Conservation (phyloP, 306 rosid species). For the Vachellia pachyceras region DNA sequence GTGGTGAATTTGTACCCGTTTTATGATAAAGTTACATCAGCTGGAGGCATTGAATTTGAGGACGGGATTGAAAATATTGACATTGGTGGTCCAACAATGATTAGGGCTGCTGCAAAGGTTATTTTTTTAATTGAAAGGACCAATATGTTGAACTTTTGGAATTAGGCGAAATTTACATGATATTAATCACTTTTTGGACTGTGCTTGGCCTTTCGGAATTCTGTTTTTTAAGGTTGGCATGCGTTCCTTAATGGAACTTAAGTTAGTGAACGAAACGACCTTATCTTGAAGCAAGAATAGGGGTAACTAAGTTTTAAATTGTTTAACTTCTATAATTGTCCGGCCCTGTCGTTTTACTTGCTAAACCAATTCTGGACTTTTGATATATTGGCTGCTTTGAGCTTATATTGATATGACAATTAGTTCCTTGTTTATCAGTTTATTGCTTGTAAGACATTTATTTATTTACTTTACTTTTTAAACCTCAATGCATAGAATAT, state of each 20-base stretch:
- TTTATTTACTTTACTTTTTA: neutral
- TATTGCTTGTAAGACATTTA: neutral
- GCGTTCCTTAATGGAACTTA: neutral
- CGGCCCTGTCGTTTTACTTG: neutral
- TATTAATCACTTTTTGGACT: neutral
- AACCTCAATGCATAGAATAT: neutral
- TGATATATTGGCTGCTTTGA: neutral
- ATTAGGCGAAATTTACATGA: neutral
- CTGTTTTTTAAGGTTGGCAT: neutral
- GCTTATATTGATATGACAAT: neutral
- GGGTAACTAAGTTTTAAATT: too few relatives aligned
- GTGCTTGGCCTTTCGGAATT: neutral
- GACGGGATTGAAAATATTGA: slow-evolving; percentile 97
- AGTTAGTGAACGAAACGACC: neutral
- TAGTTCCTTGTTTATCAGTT: neutral
- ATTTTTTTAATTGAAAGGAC: slow-evolving; percentile 29
- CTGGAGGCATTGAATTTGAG: slow-evolving; percentile 72
- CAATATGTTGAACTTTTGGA: slow-evolving; percentile 20
- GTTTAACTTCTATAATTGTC: neutral
- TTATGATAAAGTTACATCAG: slow-evolving; percentile 81
- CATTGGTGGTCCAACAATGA: slow-evolving; percentile 98
- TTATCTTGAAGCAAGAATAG: too few relatives aligned
- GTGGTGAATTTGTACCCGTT: slow-evolving; percentile 96
- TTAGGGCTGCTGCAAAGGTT: slow-evolving; percentile 98
- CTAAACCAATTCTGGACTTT: neutral